These are phyloP conservation scores for Trichopus zeylanicus DNA, from an alignment of 116 monocot genomes.

Conservation along the genomic window DNA sequence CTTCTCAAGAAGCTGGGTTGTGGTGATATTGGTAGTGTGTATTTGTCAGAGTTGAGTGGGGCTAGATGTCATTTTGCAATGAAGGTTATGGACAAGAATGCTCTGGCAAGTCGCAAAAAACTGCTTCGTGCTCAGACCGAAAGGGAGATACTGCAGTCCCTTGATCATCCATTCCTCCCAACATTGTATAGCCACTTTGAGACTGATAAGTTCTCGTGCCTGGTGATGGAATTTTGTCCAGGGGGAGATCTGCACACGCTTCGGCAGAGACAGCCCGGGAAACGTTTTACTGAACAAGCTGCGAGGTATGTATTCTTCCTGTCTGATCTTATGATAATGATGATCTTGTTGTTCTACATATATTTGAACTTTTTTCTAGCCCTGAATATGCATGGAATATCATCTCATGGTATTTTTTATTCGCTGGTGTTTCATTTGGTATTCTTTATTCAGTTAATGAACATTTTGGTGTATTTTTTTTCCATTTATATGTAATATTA, in stretches of 20 bases:
- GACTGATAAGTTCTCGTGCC: slow-evolving; percentile 49
- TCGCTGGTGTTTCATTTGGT: too few species aligned
- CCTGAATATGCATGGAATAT: too few species aligned
- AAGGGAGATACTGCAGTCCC: slow-evolving; percentile 40
- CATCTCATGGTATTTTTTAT: too few species aligned
- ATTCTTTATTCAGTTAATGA: too few species aligned
- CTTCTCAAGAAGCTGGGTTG: slow-evolving; percentile 39
- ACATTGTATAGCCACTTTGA: slow-evolving; percentile 47
- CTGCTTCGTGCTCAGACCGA: slow-evolving; percentile 47
- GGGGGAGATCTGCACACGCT: slow-evolving; percentile 52
- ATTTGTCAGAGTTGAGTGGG: slow-evolving; percentile 39
- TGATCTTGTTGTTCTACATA: too few species aligned
- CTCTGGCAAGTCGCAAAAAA: slow-evolving; percentile 37
- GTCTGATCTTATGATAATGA: too few species aligned
- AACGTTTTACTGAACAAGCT: slow-evolving; percentile 47
- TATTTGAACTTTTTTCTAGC: too few species aligned
- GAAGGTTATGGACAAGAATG: slow-evolving; percentile 55
- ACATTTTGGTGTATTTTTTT: too few species aligned
- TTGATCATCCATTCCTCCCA: slow-evolving; percentile 59
- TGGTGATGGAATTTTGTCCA: slow-evolving; percentile 60
- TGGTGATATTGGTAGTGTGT: slow-evolving; percentile 57
- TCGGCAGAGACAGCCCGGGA: slow-evolving; percentile 46
- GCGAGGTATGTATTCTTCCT: slow-evolving; percentile 34
- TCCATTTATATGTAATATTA: too few species aligned
- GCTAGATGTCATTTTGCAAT: slow-evolving; percentile 43